Evolutionary conservation across 2,329 filamentous ascomycete genomes (phyloP).

Genomic region (Trichoderma sp.): DNA sequence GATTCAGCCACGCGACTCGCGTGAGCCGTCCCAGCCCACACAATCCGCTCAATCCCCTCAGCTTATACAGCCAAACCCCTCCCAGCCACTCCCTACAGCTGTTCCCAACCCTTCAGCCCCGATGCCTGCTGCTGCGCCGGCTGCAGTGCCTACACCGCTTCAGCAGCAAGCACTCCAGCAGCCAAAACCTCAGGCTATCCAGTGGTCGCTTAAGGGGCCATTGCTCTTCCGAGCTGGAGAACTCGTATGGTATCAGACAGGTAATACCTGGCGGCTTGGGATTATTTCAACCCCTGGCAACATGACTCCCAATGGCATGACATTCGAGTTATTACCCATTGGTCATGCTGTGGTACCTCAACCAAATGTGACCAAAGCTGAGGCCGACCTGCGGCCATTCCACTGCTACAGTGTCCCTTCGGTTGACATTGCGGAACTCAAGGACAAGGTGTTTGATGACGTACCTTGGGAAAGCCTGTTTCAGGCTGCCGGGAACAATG

Average conservation of each 20-base stretch:
- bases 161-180: neutral
- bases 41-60: neutral
- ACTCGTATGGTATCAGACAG: constrained; percentile 50
- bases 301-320: constrained; percentile 30
- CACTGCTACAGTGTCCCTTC: constrained; percentile 50
- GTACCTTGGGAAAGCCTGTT: constrained; percentile 44
- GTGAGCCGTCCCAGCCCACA: constrained; percentile 24
- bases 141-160: neutral
- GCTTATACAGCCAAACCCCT: neutral
- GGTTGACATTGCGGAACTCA: constrained; percentile 39
- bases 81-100: constrained; percentile 19
- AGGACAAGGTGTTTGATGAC: constrained; percentile 40
- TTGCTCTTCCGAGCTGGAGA: constrained; percentile 48
- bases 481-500: constrained; percentile 32
- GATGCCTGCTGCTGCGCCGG: neutral
- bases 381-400: constrained; percentile 47
- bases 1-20: constrained; percentile 21
- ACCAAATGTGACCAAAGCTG: constrained; percentile 38
- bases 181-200: constrained; percentile 18
- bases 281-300: constrained; percentile 40
- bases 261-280: constrained; percentile 48
- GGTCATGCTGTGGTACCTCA: constrained; percentile 39
- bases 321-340: constrained; percentile 41
- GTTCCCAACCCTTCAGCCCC: constrained; percentile 12
- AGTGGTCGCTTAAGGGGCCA: constrained; percentile 35